These are phyloP conservation scores for Smittium culicis DNA, from an alignment of 371 early-diverging fungal species.

Conservation along the genomic window DNA sequence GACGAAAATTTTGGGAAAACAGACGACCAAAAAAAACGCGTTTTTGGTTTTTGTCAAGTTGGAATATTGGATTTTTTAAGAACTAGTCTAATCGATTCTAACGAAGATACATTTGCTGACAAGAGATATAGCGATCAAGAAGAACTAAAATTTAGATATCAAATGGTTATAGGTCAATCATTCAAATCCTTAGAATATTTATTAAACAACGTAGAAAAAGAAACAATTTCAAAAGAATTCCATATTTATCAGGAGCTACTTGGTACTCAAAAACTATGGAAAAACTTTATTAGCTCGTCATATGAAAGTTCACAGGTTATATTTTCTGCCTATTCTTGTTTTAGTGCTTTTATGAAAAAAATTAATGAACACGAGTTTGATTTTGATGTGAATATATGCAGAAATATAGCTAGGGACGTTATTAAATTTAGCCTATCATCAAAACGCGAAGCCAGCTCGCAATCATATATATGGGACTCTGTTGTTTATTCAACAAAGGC, in stretches of 20 bases:
- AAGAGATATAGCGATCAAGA: constrained; percentile 22
- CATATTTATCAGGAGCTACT: neutral
- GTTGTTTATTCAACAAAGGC: neutral
- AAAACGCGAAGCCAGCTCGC: neutral
- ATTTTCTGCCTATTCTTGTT: neutral
- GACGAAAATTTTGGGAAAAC: constrained; percentile 21
- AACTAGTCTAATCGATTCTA: constrained; percentile 22
- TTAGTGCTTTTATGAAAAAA: neutral
- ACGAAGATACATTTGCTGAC: constrained; percentile 27
- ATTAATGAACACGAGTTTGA: neutral
- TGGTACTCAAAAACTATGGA: neutral
- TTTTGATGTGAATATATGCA: neutral
- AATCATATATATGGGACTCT: neutral
- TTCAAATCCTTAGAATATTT: constrained; percentile 18
- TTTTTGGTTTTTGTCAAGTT: constrained; percentile 22
- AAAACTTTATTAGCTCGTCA: neutral
- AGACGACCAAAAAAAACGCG: constrained; percentile 22
- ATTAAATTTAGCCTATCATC: neutral
- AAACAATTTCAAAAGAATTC: neutral
- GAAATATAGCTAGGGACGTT: neutral
- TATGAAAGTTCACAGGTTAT: neutral
- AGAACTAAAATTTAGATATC: constrained; percentile 29
- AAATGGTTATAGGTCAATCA: constrained; percentile 19
- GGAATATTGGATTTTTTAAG: constrained; percentile 25
- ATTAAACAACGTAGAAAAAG: neutral